Evolutionary conservation across 2,329 filamentous ascomycete species (phyloP).

Genomic region (Colletotrichum sp.): DNA sequence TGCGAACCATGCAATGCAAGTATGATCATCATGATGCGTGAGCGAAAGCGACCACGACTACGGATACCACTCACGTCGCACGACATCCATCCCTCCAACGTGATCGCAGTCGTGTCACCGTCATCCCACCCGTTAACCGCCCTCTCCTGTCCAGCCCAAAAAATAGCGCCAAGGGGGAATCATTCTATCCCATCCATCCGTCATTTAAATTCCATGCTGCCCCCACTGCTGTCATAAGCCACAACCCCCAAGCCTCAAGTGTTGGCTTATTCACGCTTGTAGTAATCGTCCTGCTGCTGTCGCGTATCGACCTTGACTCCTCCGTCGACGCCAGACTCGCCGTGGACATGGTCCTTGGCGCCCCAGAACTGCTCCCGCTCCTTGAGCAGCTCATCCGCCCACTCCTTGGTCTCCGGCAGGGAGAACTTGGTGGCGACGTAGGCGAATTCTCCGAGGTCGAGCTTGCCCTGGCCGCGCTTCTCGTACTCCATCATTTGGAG

Average conservation of each 20-base stretch:
- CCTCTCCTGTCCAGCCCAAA: not conserved
- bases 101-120: not conserved
- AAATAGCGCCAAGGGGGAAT: not conserved
- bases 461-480: constrained; percentile 64
- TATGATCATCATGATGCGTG: not conserved
- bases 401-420: constrained; percentile 78
- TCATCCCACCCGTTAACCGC: not conserved
- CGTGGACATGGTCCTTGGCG: constrained; percentile 49
- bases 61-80: not conserved
- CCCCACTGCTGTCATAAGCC: not conserved
- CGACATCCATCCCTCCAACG: not conserved
- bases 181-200: not conserved
- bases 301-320: constrained; percentile 40
- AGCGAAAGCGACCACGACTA: not conserved
- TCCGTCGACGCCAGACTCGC: constrained; percentile 45
- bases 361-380: constrained; percentile 81
- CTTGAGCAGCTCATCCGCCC: constrained; percentile 77
- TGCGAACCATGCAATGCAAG: not conserved
- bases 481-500: constrained; percentile 98
- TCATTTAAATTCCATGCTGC: not conserved
- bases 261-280: constrained; percentile 30
- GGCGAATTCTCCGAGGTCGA: constrained; percentile 87
- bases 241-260: not conserved
- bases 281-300: constrained; percentile 56
- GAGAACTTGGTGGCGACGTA: constrained; percentile 77